Evolutionary conservation across 2,329 filamentous ascomycete genomes (phyloP), one percentile per base, ranked within the genome.

Genomic region (Fusarium mexicanum): DNA sequence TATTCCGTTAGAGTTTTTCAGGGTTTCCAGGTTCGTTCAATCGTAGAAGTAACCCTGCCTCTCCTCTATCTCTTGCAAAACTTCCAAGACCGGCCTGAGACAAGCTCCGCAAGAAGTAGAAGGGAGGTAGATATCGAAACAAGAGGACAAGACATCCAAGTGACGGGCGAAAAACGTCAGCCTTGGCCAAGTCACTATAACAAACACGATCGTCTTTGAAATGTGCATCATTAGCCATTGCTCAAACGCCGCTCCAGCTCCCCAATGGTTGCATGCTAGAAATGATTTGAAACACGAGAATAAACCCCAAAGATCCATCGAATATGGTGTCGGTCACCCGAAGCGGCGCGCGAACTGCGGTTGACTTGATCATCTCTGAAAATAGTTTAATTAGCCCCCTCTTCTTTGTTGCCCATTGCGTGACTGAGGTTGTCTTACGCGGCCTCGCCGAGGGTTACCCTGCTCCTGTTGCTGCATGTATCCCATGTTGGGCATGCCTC

Each of bases 391-490:
- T 80, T 76, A 81, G 79, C 73, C 58, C 41, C 53, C 61, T 67
- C 61, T 67, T 67, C 71, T 66, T 67, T 50, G 43, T 43, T 66
- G 51, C 50, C 65, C 59, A 64, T 64, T 68, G 63, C 58, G 64
- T 68, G 61, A 61, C 54, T 62, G 59, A 58, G 65, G 46, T 65
- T 53, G 50, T 81, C 88, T 84, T 87, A 90, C 88, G 79, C 90
- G 87, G 81, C 89, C 89, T 75, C 90, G 87, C 80, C 89, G 84
- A 72, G 83, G 80, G 80, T 88, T 89, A 74, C 85, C 85, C 75
- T 88, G 87, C 75, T 89, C 88, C 77, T 90, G 88, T 72, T 86
- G 88, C 72, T 86, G 74, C 78, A 81, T 79, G 76, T 88, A 90
- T 24, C 84, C 86, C 82, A 88, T 85, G 63, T 84, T 85, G 69